Conservation (phyloP, 139 green algal species). For the Volvox reticuliferus region DNA sequence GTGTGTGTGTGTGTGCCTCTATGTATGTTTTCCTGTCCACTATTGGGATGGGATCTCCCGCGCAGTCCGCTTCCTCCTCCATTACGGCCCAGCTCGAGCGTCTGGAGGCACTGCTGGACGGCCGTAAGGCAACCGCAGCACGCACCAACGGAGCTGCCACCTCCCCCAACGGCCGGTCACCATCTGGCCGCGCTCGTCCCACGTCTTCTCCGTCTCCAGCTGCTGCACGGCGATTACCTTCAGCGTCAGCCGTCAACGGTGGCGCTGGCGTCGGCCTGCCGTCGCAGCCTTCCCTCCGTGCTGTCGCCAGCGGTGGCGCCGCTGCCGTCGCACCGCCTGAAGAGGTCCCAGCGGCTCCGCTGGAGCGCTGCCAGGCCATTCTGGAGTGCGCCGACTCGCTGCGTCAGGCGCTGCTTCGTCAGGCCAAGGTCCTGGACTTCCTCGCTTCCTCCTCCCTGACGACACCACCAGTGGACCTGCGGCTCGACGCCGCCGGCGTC, state of each 20-base stretch:
- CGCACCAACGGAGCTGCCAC: not conserved
- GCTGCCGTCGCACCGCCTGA: not conserved
- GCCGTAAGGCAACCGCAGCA: not conserved
- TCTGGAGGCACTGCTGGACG: conserved; percentile 43
- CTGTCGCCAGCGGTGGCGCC: not conserved
- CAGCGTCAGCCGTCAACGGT: not conserved
- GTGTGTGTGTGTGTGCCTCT: too few species aligned
- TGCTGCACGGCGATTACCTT: not conserved
- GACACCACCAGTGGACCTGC: conserved; percentile 16
- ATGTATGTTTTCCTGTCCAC: too few species aligned
- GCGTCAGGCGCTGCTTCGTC: conserved; percentile 38
- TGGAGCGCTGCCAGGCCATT: conserved; percentile 47
- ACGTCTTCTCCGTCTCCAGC: not conserved
- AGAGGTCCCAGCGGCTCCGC: not conserved
- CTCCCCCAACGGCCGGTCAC: not conserved
- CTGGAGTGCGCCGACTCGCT: conserved; percentile 41
- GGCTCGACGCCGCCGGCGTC: conserved; percentile 37
- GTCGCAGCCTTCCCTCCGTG: not conserved
- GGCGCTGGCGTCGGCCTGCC: not conserved
- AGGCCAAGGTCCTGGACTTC: conserved; percentile 60
- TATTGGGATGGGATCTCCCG: too few species aligned
- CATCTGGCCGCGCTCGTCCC: not conserved
- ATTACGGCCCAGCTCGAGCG: conserved; percentile 47
- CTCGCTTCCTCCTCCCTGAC: conserved; percentile 31
- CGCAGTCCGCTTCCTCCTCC: not conserved